Evolutionary conservation across 2,329 filamentous ascomycete genomes (phyloP), one percentile per base, ranked within the genome.

Genomic region (Cercospora sp.): DNA sequence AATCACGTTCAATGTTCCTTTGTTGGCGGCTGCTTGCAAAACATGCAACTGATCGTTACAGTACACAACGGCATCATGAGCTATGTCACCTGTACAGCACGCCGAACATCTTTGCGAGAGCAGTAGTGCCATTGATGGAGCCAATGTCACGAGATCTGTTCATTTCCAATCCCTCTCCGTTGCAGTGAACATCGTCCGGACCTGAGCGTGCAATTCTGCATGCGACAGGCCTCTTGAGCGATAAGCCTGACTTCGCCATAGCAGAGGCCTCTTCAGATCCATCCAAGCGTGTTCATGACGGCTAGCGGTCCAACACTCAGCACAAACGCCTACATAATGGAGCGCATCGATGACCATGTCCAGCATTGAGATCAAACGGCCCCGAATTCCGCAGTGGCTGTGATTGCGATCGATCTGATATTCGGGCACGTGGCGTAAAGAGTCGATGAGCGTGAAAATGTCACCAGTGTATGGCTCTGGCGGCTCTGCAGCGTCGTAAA

Each of bases 371-470:
- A 91, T 80, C 3, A 93, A 78, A 18, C 88, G 84, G 3, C 87
- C 87, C 55, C 90, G 83, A 42, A 92, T 82, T 1, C 91, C 91
- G 75, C 91, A 94, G 77, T 93, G 90, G 1, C 84, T 84, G 77
- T 94, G 91, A 75, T 92, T 83, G 71, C 85, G 86, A 77, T 94
- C 90, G 67, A 93, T 85, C 77, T 93, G 91, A 75, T 93, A 93
- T 65, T 84, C 85, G 0, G 91, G 89, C 60, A 86, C 88, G 77
- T 92, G 88, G 42, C 87, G 85, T 23, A 93, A 80, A 0, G 83
- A 83, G 9, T 86, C 80, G 16, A 93, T 76, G 1, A 93, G 75
- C 28, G 85, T 81, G 64, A 87, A 83, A 2, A 92, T 80, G 69
- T 91, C 88, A n/a, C 88, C 83, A 31, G 82, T 80, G 26, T 89